Conservation (phyloP, 371 early-diverging fungal genomes). For the Mortierella sp. region DNA sequence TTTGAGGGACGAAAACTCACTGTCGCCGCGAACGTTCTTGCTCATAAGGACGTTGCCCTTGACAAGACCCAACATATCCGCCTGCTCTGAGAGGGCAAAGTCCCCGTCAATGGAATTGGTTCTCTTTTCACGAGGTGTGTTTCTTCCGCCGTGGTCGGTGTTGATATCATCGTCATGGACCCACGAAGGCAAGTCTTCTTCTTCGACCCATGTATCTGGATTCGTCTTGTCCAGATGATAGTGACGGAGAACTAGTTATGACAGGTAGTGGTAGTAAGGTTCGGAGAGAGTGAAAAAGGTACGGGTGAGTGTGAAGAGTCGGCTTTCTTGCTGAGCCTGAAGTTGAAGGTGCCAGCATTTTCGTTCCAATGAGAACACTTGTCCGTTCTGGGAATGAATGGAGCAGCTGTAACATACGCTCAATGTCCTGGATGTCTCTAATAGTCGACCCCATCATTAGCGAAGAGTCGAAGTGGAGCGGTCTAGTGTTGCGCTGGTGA, state of each 20-base stretch:
- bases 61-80: slow-evolving; percentile 45
- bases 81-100: slow-evolving; percentile 37
- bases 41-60: slow-evolving; percentile 46
- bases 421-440: slow-evolving; percentile 55
- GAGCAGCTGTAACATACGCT: slow-evolving; percentile 26
- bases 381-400: too few species aligned
- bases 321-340: not conserved
- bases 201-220: slow-evolving; percentile 55
- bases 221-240: slow-evolving; percentile 52
- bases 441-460: slow-evolving; percentile 42
- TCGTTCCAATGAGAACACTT: not conserved
- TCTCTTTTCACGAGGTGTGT: slow-evolving; percentile 35
- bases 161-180: slow-evolving; percentile 50
- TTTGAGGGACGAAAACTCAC: slow-evolving; percentile 14
- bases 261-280: not conserved
- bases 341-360: not conserved
- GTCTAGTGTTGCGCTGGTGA: not conserved
- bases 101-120: slow-evolving; percentile 27
- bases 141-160: slow-evolving; percentile 36
- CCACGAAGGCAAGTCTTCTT: slow-evolving; percentile 58
- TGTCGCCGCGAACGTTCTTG: slow-evolving; percentile 50
- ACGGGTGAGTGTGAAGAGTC: not conserved
- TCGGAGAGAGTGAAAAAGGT: not conserved
- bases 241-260: slow-evolving; percentile 40
- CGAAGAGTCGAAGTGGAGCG: not conserved